Conservation (phyloP, 2,329 filamentous ascomycete genomes). For the Fusarium torulosum region DNA sequence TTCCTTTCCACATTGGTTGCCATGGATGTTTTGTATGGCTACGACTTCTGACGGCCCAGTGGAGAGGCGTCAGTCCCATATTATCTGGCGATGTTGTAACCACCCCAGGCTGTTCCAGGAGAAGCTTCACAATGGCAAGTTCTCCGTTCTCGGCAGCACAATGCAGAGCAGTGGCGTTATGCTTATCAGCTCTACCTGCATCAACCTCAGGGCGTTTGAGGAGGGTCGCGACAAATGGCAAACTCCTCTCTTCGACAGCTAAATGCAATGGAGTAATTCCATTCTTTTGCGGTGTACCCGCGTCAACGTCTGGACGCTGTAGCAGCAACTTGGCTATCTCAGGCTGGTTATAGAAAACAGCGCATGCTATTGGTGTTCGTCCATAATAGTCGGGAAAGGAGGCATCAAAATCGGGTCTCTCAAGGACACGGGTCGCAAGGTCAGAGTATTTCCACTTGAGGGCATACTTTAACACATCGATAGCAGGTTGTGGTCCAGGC, state of each 20-base stretch:
- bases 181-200: not conserved
- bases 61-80: not conserved
- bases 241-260: not conserved
- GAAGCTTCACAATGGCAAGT: not conserved
- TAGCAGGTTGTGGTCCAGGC: slow-evolving; percentile 1
- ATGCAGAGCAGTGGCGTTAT: not conserved
- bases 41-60: slow-evolving; percentile 17
- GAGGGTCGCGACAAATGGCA: slow-evolving; percentile 1
- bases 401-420: slow-evolving; percentile 13
- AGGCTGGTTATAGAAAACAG: not conserved
- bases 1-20: not conserved
- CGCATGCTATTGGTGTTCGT: slow-evolving; percentile 9
- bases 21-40: not conserved
- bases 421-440: slow-evolving; percentile 16
- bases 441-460: not conserved
- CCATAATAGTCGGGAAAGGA: not conserved
- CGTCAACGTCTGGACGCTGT: slow-evolving; percentile 1
- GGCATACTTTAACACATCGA: slow-evolving; percentile 11
- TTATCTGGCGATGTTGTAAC: not conserved
- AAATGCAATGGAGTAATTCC: not conserved
- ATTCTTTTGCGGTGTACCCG: not conserved
- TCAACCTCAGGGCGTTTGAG: slow-evolving; percentile 13
- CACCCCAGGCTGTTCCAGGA: slow-evolving; percentile 9
- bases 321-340: not conserved
- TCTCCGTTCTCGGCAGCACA: not conserved